Conservation (phyloP, 192 early-diverging fungal species). For the Coemansia sp. region DNA sequence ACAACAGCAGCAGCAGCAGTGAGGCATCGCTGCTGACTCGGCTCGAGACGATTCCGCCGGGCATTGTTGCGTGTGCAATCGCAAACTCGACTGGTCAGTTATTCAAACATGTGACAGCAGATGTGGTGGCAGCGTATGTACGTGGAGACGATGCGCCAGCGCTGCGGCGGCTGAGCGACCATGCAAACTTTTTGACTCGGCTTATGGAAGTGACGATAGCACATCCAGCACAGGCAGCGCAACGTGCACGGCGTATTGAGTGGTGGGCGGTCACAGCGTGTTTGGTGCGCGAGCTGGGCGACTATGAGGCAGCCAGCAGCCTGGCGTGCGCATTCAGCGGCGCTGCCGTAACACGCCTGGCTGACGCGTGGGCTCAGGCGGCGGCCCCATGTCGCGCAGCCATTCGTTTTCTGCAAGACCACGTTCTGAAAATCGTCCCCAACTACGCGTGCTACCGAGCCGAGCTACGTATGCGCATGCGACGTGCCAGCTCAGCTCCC, state of each 20-base stretch:
- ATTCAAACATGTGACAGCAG: conserved; percentile 36
- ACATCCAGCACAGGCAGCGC: conserved; percentile 29
- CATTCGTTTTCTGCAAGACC: conserved; percentile 42
- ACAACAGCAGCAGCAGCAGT: conserved; percentile 25
- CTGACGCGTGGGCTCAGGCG: conserved; percentile 39
- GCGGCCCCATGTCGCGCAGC: conserved; percentile 30
- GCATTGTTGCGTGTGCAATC: conserved; percentile 45
- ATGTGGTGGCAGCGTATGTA: conserved; percentile 27
- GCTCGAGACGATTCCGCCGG: conserved; percentile 45
- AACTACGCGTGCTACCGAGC: conserved; percentile 46
- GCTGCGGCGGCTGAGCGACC: conserved; percentile 47
- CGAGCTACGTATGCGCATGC: conserved; percentile 41
- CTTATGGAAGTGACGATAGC: conserved; percentile 42
- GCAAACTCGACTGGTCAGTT: conserved; percentile 50
- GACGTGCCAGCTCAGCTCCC: conserved; percentile 10
- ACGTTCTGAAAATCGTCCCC: conserved; percentile 45
- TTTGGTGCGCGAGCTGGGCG: conserved; percentile 50
- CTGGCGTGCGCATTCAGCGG: conserved; percentile 47
- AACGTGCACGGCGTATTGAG: conserved; percentile 45
- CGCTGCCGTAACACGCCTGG: conserved; percentile 26
- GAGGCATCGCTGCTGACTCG: conserved; percentile 28
- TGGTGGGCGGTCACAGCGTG: conserved; percentile 46
- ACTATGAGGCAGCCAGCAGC: conserved; percentile 53
- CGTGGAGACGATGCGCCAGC: conserved; percentile 11
- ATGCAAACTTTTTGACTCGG: conserved; percentile 47